These are phyloP conservation scores for Aristolochia contorta DNA, from an alignment of 164 flowering plant species.

Conservation along the genomic window DNA sequence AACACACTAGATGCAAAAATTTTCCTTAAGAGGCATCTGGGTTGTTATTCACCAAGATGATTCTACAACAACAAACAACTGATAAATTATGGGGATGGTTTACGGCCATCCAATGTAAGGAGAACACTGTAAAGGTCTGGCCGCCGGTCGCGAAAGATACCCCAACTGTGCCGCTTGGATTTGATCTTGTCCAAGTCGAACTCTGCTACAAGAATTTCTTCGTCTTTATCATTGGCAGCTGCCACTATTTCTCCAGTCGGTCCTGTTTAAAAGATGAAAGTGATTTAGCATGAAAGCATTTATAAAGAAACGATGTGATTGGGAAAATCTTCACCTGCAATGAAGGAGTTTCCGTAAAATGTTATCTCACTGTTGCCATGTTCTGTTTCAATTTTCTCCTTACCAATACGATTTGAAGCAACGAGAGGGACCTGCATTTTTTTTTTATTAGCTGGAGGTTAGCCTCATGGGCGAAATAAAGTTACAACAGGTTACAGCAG, in stretches of 20 bases:
- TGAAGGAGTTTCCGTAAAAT: conserved; percentile 93
- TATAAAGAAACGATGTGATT: neutral
- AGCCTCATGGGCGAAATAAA: too few species aligned
- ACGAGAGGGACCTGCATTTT: conserved; percentile 73
- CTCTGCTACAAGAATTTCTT: conserved; percentile 66
- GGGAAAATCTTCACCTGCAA: conserved; percentile 51
- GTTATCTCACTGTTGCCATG: conserved; percentile 84
- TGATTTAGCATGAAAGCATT: neutral
- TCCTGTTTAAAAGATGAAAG: conserved; percentile 32
- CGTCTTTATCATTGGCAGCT: conserved; percentile 66
- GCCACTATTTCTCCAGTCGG: conserved; percentile 89
- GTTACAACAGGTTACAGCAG: too few species aligned
- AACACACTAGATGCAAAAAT: too few species aligned
- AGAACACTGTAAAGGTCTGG: conserved; percentile 91
- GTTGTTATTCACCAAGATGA: too few species aligned
- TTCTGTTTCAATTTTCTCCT: conserved; percentile 75
- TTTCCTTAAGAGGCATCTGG: too few species aligned
- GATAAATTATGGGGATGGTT: conserved; percentile 6
- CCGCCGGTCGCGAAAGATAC: conserved; percentile 89
- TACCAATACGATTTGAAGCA: conserved; percentile 91
- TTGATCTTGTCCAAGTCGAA: conserved; percentile 80
- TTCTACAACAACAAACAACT: too few species aligned
- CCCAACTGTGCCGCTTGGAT: conserved; percentile 80
- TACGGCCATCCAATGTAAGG: conserved; percentile 80
- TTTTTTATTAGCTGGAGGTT: neutral